Percentiles rank a stretch among this genome's conserved stretches.
Conservation (phyloP, 225 moss, liverwort and hornwort genomes). For the Bryoerythrophyllum caledonicum region DNA sequence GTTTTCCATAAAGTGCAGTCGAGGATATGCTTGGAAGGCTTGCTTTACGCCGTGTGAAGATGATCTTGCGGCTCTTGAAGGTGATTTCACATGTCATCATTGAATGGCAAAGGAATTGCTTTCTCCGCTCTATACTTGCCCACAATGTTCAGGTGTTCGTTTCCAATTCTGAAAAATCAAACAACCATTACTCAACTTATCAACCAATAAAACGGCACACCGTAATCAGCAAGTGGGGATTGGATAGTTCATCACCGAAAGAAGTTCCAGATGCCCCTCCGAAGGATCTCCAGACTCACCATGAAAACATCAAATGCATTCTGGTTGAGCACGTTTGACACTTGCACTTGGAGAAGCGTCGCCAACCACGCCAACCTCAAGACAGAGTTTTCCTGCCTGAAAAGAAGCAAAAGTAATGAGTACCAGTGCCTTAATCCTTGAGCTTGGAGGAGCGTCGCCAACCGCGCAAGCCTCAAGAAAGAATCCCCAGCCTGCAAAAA, state of each 20-base stretch:
- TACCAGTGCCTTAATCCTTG: background rate
- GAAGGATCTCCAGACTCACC: conserved; percentile 69
- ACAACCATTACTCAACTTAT: background rate
- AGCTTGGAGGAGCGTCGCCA: conserved; percentile 57
- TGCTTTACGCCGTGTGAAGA: background rate
- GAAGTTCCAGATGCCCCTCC: conserved; percentile 84
- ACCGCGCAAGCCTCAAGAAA: conserved; percentile 68
- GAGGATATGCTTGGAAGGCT: background rate
- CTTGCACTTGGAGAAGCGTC: conserved; percentile 53
- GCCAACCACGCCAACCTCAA: conserved; percentile 77
- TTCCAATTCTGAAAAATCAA: conserved; percentile 26
- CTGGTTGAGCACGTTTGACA: conserved; percentile 34
- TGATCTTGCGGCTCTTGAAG: background rate
- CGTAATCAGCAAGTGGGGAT: background rate
- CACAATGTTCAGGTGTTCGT: conserved; percentile 39
- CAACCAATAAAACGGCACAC: background rate
- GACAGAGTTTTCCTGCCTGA: conserved; percentile 48
- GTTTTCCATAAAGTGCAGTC: background rate
- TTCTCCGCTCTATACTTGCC: conserved; percentile 35
- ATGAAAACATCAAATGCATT: conserved; percentile 55
- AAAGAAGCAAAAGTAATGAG: background rate
- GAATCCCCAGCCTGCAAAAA: conserved; percentile 43
- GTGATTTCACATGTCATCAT: conserved; percentile 25
- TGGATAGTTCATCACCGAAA: conserved; percentile 41
- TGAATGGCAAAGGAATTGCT: conserved; percentile 42